These are phyloP conservation scores for Chernovozyma aurita DNA, from an alignment of 1,139 yeast genomes.

Conservation along the genomic window DNA sequence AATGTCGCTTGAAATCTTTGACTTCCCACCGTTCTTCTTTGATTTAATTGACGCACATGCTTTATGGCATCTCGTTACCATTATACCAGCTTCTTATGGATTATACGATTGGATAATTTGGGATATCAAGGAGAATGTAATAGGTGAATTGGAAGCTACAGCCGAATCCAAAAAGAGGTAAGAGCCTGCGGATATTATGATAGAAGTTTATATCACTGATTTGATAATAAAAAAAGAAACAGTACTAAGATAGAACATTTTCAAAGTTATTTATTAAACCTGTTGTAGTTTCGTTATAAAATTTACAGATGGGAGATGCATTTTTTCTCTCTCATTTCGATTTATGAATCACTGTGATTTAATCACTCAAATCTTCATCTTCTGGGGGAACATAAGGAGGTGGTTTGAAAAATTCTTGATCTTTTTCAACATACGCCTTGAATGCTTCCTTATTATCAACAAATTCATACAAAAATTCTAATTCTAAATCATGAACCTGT, in stretches of 20 bases:
- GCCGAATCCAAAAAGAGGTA: conserved; percentile 10
- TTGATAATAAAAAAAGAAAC: too few species aligned
- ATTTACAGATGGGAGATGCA: too few species aligned
- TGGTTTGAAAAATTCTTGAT: conserved; percentile 73
- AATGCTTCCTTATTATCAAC: conserved; percentile 64
- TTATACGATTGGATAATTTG: conserved; percentile 49
- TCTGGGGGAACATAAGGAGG: conserved; percentile 43
- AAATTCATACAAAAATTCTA: conserved; percentile 78
- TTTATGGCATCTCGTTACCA: conserved; percentile 82
- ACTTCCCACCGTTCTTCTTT: conserved; percentile 66
- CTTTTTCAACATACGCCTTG: conserved; percentile 55
- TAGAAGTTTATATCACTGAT: too few species aligned
- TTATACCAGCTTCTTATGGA: conserved; percentile 51
- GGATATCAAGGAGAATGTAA: conserved; percentile 38
- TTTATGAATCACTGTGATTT: too few species aligned
- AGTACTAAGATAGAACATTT: too few species aligned
- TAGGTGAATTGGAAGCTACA: conserved; percentile 11
- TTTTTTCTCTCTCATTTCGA: too few species aligned
- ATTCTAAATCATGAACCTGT: conserved; percentile 89
- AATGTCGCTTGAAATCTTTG: conserved; percentile 84
- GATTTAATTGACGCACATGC: conserved; percentile 88
- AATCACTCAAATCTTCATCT: conserved; percentile 21
- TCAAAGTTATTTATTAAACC: too few species aligned
- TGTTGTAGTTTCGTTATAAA: too few species aligned
- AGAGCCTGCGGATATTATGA: not conserved